Evolutionary conservation across 148 eudicot genomes (phyloP).

Genomic region (Fagopyrum homotropicum): DNA sequence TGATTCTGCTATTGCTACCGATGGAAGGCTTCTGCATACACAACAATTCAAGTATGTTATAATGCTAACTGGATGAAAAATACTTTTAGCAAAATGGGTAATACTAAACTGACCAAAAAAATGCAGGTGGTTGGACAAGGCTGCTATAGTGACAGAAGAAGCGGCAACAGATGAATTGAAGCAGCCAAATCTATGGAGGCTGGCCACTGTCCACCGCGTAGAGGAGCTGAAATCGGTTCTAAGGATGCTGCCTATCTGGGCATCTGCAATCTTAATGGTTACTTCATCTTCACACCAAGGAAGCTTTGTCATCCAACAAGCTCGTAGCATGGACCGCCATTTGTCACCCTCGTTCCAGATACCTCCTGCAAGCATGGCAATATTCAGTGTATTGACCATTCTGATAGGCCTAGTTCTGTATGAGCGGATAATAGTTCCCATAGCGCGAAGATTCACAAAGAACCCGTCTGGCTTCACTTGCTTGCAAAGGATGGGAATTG

Average conservation of each 20-base stretch:
- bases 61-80: background rate
- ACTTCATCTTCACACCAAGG: conserved; percentile 39
- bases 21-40: conserved; percentile 51
- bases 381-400: conserved; percentile 31
- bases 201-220: conserved; percentile 56
- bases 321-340: conserved; percentile 50
- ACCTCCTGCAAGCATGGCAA: conserved; percentile 47
- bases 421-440: conserved; percentile 49
- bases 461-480: conserved; percentile 47
- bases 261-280: conserved; percentile 39
- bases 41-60: conserved; percentile 36
- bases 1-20: conserved; percentile 34
- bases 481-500: conserved; percentile 58
- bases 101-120: background rate
- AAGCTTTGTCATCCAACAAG: conserved; percentile 51
- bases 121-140: conserved; percentile 58
- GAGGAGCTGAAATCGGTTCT: conserved; percentile 58
- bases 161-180: conserved; percentile 23
- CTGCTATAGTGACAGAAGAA: conserved; percentile 37
- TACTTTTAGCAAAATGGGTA: background rate
- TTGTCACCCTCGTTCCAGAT: conserved; percentile 45
- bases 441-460: conserved; percentile 33
- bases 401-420: conserved; percentile 34
- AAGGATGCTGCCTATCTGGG: conserved; percentile 55
- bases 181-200: conserved; percentile 50